Evolutionary conservation across 495 filamentous ascomycete species (phyloP).

Genomic region (Jackrogersella multiformis): DNA sequence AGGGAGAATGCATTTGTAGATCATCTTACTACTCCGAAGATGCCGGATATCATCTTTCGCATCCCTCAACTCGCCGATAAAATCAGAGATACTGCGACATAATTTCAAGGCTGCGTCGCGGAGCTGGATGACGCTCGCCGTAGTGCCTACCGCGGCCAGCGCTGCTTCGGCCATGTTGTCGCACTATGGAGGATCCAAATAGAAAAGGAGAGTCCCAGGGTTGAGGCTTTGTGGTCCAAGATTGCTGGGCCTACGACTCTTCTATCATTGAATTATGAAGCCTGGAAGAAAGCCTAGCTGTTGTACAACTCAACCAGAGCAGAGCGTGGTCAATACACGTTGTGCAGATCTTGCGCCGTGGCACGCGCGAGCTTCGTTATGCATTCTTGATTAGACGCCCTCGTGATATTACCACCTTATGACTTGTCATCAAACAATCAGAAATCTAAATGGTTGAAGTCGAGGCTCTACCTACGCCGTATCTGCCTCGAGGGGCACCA

Average conservation of each 20-base stretch:
- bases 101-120: constrained; percentile 3
- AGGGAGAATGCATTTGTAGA: neutral
- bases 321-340: neutral
- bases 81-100: constrained; percentile 6
- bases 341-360: too few relatives aligned
- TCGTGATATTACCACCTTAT: neutral
- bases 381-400: neutral
- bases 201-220: neutral
- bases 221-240: neutral
- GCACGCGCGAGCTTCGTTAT: neutral
- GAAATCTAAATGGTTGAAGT: too few relatives aligned
- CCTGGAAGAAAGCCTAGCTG: neutral
- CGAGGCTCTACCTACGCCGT: too few relatives aligned
- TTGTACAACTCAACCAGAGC: neutral
- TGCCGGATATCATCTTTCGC: constrained; percentile 5
- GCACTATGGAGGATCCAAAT: neutral
- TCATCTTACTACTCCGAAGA: neutral
- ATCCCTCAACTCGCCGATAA: constrained; percentile 7
- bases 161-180: constrained; percentile 1
- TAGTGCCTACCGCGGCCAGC: constrained; percentile 37
- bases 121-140: constrained; percentile 54
- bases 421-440: too few relatives aligned
- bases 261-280: neutral
- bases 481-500: too few relatives aligned
- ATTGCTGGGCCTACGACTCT: neutral